Evolutionary conservation across 176 grass and related monocot species (phyloP).

Genomic region (Poa annua): DNA sequence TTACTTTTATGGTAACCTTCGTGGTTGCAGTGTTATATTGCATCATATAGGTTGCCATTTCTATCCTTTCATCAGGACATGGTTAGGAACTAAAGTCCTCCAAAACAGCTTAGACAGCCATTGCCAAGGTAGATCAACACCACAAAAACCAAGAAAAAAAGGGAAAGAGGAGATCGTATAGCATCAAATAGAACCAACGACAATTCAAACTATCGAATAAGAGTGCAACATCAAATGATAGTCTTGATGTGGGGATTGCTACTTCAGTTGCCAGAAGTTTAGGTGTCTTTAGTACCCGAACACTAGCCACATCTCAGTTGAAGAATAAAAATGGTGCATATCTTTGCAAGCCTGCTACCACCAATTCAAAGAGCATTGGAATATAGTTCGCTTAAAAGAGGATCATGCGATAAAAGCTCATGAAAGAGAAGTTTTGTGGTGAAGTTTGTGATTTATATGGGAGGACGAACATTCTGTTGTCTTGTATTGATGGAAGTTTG

Average conservation of each 20-base stretch:
- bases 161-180: conserved; percentile 30
- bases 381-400: conserved; percentile 34
- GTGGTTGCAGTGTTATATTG: no score
- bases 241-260: background rate
- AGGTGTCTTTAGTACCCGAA: conserved; percentile 43
- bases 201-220: background rate
- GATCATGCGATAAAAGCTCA: background rate
- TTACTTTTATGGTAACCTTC: no score
- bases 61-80: background rate
- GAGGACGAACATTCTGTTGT: no score
- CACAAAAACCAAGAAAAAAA: conserved; percentile 45
- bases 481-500: no score
- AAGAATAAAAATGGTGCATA: conserved; percentile 17
- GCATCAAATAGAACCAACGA: conserved; percentile 16
- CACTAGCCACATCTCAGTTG: conserved; percentile 11
- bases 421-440: no score
- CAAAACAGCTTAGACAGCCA: background rate
- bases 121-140: conserved; percentile 32
- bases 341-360: background rate
- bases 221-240: background rate
- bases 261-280: conserved; percentile 34
- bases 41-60: no score
- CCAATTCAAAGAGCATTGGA: conserved; percentile 37
- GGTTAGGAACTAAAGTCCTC: conserved; percentile 31
- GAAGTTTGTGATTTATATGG: no score